Conservation (phyloP, 129 eudicot species). For the Heracleum sosnowskyi region DNA sequence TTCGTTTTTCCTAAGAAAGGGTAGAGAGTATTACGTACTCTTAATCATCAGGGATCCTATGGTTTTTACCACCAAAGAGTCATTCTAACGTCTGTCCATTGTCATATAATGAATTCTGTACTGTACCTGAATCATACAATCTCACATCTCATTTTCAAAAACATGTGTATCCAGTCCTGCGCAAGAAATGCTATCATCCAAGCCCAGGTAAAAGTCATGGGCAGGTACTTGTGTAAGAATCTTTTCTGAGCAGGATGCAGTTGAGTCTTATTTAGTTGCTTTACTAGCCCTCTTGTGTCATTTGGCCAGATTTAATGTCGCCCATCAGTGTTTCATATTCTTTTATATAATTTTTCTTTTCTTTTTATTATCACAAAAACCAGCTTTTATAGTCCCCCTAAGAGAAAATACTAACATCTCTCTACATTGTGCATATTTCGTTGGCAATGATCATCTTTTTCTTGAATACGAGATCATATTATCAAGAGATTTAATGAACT, state of each 20-base stretch:
- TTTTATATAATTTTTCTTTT: background rate
- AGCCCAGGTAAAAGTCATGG: conserved; percentile 7
- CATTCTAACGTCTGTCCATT: background rate
- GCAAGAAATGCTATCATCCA: background rate
- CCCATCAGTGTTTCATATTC: background rate
- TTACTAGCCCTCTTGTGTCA: background rate
- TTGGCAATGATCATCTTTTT: background rate
- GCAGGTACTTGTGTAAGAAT: conserved; percentile 14
- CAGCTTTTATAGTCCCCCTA: background rate
- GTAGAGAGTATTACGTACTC: background rate
- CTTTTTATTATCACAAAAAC: background rate
- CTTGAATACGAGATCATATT: background rate
- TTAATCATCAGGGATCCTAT: background rate
- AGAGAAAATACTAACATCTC: background rate
- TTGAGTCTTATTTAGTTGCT: background rate
- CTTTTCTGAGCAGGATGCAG: background rate
- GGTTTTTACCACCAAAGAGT: background rate
- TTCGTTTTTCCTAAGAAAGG: conserved; percentile 2
- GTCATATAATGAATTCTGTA: background rate
- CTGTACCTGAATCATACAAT: background rate
- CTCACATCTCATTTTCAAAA: background rate
- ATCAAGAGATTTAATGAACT: background rate
- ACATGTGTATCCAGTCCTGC: background rate
- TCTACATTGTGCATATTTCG: background rate
- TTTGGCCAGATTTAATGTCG: background rate